Evolutionary conservation across 208 protist genomes (phyloP), one percentile per base, ranked within the genome.

Genomic region (Trypanosoma lewisi): DNA sequence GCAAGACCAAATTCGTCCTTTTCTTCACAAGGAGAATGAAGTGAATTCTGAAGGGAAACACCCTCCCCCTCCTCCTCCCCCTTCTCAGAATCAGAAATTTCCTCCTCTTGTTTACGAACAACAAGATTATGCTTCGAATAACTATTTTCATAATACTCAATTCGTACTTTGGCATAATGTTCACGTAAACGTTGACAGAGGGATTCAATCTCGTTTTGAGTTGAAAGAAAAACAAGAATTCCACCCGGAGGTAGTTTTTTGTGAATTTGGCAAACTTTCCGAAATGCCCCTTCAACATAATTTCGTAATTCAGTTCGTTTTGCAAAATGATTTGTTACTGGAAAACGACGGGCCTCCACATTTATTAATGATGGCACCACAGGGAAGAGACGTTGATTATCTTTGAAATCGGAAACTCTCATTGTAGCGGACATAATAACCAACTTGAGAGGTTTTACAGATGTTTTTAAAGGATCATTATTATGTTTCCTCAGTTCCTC

Each of bases 191-290:
- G 88, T 0, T 65, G 44, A 68, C 93, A 97, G 9, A 98, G 51
- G 11, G 83, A 63, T 57, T 98, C 84, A 64, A 99, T 98, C 67
- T 99, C 98, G 27, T 89, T 52, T 69, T 98, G 95, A 9, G 98
- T 98, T 28, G 96, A 97, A 39, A 99, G 67, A 72, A 99, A 99
- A 7, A 99, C 85, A 3, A 99, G 89, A 44, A 99, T 97, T 45
- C 97, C 98, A 33, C 98, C 98, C 9, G 82, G 79, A 0, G 98
- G 98, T n/a, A 99, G 80, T 52, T 89, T 89, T 56, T 89, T 96
- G 78, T 99, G 98, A 62, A 99, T 98, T 63, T 99, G 97, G 11
- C 77, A 75, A 49, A 98, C 92, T 67, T 98, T 99, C 36, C 87
- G 65, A 71, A 97, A 98, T 2, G 94, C 96, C 65, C 94, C 90